These are phyloP conservation scores for Skeletonema potamos DNA, from an alignment of 108 stramenopile species.

Conservation along the genomic window DNA sequence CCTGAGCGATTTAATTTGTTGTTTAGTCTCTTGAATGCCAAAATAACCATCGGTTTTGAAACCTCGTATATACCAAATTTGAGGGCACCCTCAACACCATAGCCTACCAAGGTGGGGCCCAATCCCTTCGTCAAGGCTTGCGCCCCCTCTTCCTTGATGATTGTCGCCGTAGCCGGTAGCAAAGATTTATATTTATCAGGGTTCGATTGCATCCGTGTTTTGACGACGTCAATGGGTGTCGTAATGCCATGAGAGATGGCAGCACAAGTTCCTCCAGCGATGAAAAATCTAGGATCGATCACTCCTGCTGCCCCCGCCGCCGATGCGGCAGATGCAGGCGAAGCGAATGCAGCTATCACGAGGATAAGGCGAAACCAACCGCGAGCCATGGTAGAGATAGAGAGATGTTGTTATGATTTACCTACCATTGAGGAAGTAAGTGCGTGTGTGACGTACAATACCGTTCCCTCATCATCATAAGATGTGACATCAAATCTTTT, in stretches of 20 bases:
- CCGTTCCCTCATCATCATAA: too few relatives aligned
- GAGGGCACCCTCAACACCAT: conserved; percentile 86
- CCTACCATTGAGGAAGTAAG: too few relatives aligned
- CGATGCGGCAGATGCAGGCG: conserved; percentile 3
- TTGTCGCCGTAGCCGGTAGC: conserved; percentile 51
- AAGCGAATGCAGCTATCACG: background rate
- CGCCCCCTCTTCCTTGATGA: conserved; percentile 71
- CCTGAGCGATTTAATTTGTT: conserved; percentile 27
- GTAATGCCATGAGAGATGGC: conserved; percentile 85
- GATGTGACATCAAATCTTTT: too few relatives aligned
- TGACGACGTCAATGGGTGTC: conserved; percentile 90
- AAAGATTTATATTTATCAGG: conserved; percentile 54
- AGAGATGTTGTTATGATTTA: background rate
- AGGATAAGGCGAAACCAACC: background rate
- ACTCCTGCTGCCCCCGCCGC: background rate
- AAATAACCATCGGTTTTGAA: conserved; percentile 71
- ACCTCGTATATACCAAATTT: conserved; percentile 95
- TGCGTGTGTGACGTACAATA: too few relatives aligned
- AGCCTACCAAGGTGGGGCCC: conserved; percentile 89
- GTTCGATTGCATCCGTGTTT: conserved; percentile 82
- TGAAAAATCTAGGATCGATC: conserved; percentile 69
- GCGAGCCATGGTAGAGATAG: background rate
- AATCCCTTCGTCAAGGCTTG: conserved; percentile 67
- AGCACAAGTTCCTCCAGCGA: conserved; percentile 86
- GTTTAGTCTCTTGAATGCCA: conserved; percentile 36